Conservation (phyloP, 2,329 filamentous ascomycete species). For the Daldinia sp. region DNA sequence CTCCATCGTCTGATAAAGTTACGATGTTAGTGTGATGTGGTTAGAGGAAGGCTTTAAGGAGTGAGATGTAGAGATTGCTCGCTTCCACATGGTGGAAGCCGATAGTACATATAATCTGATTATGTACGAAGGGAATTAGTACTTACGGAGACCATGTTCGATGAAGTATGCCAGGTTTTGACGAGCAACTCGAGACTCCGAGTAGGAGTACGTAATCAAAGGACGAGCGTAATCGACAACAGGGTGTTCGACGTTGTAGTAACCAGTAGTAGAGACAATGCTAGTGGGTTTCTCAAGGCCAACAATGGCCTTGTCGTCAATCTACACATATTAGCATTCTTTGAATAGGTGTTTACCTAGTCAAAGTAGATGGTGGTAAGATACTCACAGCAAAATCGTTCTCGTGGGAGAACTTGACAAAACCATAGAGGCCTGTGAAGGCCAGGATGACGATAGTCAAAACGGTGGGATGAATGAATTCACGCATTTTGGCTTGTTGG, state of each 20-base stretch:
- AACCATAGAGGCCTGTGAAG: constrained; percentile 20
- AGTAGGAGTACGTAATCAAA: constrained; percentile 49
- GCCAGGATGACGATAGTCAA: constrained; percentile 5
- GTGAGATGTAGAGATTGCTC: no score
- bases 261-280: neutral
- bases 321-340: constrained; percentile 8
- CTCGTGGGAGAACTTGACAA: constrained; percentile 16
- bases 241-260: neutral
- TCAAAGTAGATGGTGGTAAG: no score
- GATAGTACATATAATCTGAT: neutral
- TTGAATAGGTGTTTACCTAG: no score
- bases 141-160: constrained; percentile 46
- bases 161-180: constrained; percentile 50
- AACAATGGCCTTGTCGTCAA: neutral
- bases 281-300: neutral
- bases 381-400: constrained; percentile 4
- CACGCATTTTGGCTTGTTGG: constrained; percentile 4
- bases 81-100: no score
- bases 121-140: neutral
- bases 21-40: neutral
- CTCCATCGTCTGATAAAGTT: constrained; percentile 40
- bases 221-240: constrained; percentile 16
- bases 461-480: constrained; percentile 3
- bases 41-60: neutral
- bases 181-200: constrained; percentile 46